Conservation (phyloP, 176 grass and related monocot species). For the Zea luxurians region DNA sequence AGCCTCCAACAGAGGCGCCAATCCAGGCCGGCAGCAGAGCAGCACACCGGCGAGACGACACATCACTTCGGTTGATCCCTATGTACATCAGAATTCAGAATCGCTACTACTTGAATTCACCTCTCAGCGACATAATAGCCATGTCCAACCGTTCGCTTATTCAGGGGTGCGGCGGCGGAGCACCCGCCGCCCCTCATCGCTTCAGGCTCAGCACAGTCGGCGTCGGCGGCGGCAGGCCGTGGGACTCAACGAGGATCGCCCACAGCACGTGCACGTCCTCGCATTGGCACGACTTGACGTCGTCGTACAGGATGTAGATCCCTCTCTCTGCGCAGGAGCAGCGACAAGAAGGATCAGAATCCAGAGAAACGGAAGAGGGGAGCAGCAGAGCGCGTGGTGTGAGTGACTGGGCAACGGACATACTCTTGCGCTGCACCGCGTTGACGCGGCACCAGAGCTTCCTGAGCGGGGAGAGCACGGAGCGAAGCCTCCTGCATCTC, state of each 20-base stretch:
- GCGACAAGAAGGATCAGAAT: background rate
- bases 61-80: constrained; percentile 1
- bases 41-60: constrained; percentile 8
- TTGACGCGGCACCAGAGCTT: constrained; percentile 53
- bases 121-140: background rate
- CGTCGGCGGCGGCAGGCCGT: constrained; percentile 51
- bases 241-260: constrained; percentile 55
- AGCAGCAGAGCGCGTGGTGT: background rate
- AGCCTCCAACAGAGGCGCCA: constrained; percentile 35
- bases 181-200: constrained; percentile 18
- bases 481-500: constrained; percentile 30
- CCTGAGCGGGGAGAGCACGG: constrained; percentile 47
- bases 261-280: constrained; percentile 73
- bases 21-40: background rate
- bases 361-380: background rate
- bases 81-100: constrained; percentile 18
- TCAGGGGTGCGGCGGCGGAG: background rate
- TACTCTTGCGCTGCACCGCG: constrained; percentile 42
- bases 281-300: constrained; percentile 72
- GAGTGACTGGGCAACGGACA: background rate
- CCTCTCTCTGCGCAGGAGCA: constrained; percentile 34
- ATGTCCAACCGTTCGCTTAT: constrained; percentile 30
- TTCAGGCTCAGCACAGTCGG: constrained; percentile 18
- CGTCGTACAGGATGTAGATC: constrained; percentile 61
- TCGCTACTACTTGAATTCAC: constrained; percentile 15